Evolutionary conservation across 208 protist species (phyloP), one percentile per base, ranked within the genome.

Genomic region (Leishmania tropica): DNA sequence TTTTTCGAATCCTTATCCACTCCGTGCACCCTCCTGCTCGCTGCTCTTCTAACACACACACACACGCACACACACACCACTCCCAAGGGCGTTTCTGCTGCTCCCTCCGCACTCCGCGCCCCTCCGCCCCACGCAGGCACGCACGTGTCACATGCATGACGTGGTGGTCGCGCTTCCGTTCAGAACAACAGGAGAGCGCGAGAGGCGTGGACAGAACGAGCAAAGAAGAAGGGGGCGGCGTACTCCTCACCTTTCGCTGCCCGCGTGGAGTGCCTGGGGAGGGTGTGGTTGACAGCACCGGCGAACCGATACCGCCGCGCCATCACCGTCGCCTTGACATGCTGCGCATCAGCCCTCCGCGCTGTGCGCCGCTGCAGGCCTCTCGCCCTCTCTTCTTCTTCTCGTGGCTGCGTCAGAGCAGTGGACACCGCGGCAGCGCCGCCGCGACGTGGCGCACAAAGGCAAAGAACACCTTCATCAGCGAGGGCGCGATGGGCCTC

Each of bases 381-480:
- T 80, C 74, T 13, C 78, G 21, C 11, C 64, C 75, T 21, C 75
- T 86, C 6, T 67, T 83, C 53, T 42, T 86, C 47, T 80, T 76
- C 67, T 82, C 78, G 1, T 86, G 78, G 78, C 31, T 83, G 15
- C 58, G 83, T 7, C 78, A 76, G 67, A 86, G 78, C 75, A 83
- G 83, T 67, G 80, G 62, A 54, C 68, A 67, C 65, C 78, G 83
- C 74, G 78, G 83, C 83, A 82, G 78, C 67, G 11, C 74, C 45
- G 31, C 51, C n/a, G 28, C 83, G 53, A 76, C 83, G 31, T 51
- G 54, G 11, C 72, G 78, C 5, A 76, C 65, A 28, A 48, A 53
- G 17, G 78, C 83, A 2, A 80, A 83, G 37, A 79, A 84, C 71
- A 83, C 79, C 10, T 86, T 86, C 64, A 75, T 87, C 54, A 87